Evolutionary conservation across 1,139 yeast genomes (phyloP).

Genomic region (Yamadazyma spencermartinsiae): DNA sequence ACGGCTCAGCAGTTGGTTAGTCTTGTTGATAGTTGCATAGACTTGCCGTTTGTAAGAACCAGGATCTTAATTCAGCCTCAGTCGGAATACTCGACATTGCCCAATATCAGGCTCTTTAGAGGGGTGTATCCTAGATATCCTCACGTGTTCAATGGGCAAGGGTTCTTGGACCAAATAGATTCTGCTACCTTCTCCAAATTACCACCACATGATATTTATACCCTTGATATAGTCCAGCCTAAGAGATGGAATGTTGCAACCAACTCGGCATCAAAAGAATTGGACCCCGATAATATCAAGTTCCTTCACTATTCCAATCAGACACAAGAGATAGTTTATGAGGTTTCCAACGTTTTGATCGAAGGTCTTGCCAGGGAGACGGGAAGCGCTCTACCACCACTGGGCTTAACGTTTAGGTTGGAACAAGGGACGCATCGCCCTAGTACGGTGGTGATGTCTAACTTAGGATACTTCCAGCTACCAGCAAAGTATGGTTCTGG

Average conservation of each 20-base stretch:
- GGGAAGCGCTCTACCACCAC: constrained; percentile 37
- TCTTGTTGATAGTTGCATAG: constrained; percentile 45
- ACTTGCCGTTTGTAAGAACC: constrained; percentile 47
- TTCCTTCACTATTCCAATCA: constrained; percentile 29
- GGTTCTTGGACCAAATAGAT: constrained; percentile 21
- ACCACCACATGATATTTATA: constrained; percentile 52
- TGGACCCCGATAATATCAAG: constrained; percentile 64
- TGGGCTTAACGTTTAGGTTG: constrained; percentile 53
- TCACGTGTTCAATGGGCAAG: constrained; percentile 43
- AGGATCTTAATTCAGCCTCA: constrained; percentile 64
- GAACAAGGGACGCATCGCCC: constrained; percentile 28
- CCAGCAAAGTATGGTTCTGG: constrained; percentile 70
- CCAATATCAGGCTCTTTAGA: constrained; percentile 60
- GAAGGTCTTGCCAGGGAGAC: constrained; percentile 71
- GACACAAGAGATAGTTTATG: constrained; percentile 19
- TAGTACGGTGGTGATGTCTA: constrained; percentile 64
- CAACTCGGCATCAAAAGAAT: constrained; percentile 32
- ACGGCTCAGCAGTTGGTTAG: constrained; percentile 62
- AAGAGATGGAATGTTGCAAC: constrained; percentile 59
- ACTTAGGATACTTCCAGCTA: constrained; percentile 75
- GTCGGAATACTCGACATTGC: constrained; percentile 32
- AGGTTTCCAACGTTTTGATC: constrained; percentile 51
- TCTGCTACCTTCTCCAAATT: constrained; percentile 23
- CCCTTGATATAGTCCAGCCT: constrained; percentile 64
- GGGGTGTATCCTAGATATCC: constrained; percentile 38